These are phyloP conservation scores for Stephania cephalantha DNA, from an alignment of 164 flowering plant genomes.

Conservation along the genomic window DNA sequence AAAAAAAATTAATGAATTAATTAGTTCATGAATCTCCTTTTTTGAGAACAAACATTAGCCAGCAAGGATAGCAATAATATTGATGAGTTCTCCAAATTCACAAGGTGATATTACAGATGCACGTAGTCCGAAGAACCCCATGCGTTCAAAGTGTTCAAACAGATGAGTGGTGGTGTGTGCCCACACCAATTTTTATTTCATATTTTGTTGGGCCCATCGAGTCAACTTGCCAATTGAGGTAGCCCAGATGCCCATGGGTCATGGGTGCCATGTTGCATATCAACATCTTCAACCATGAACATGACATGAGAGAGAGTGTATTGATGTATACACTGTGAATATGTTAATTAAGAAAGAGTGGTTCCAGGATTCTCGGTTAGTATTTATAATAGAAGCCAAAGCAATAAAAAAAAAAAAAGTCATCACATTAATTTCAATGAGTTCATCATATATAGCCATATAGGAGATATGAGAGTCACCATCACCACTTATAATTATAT, in stretches of 20 bases:
- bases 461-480: background rate
- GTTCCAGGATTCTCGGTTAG: background rate
- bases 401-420: background rate
- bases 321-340: background rate
- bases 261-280: slow-evolving; percentile 4
- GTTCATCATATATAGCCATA: background rate
- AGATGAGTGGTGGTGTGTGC: background rate
- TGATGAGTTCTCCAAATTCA: background rate
- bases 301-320: background rate
- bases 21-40: too few relatives aligned
- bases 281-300: background rate
- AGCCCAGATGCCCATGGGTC: background rate
- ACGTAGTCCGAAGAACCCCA: background rate
- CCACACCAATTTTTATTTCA: background rate
- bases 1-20: too few relatives aligned
- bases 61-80: background rate
- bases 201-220: background rate
- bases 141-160: background rate
- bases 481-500: background rate
- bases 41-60: background rate
- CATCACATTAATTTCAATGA: background rate
- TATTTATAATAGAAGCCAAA: background rate
- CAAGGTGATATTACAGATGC: background rate
- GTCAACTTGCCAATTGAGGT: slow-evolving; percentile 3
- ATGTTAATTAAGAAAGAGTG: background rate